Evolutionary conservation across 2,329 filamentous ascomycete species (phyloP).

Genomic region (Xenoacremonium recifei): DNA sequence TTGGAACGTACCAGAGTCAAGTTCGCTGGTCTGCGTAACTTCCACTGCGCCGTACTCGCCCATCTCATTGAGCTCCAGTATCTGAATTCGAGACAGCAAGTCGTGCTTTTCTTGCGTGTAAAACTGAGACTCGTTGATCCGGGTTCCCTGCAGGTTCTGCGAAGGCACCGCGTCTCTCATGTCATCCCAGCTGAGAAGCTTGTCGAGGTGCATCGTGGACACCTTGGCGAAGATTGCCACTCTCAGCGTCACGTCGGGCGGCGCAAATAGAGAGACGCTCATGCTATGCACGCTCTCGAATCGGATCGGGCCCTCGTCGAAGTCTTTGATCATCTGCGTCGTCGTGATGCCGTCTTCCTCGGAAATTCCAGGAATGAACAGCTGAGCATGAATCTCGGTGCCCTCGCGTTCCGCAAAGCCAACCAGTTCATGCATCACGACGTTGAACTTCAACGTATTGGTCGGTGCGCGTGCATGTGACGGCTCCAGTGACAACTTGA

Average conservation of each 20-base stretch:
- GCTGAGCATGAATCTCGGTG: conserved; percentile 90
- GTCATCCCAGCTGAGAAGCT: conserved; percentile 97
- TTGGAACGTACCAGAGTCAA: conserved; percentile 90
- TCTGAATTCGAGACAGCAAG: conserved; percentile 81
- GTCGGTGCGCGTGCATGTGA: conserved; percentile 90
- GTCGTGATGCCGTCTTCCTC: conserved; percentile 91
- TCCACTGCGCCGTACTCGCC: conserved; percentile 92
- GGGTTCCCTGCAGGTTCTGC: conserved; percentile 56
- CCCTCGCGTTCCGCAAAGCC: conserved; percentile 96
- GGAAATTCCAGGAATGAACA: conserved; percentile 90
- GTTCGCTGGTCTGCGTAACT: conserved; percentile 79
- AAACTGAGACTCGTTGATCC: conserved; percentile 89
- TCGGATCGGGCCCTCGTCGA: conserved; percentile 86
- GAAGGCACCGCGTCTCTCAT: conserved; percentile 78
- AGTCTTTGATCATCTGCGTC: conserved; percentile 89
- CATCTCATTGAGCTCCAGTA: conserved; percentile 87
- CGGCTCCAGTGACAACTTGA: conserved; percentile 87
- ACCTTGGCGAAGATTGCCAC: conserved; percentile 91
- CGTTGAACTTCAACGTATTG: conserved; percentile 94
- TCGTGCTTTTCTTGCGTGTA: conserved; percentile 93
- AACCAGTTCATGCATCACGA: conserved; percentile 94
- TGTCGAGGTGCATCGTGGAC: conserved; percentile 91
- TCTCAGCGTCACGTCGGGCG: conserved; percentile 72
- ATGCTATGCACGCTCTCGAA: conserved; percentile 99
- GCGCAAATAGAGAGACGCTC: conserved; percentile 76